Evolutionary conservation across 169 alveolate genomes (phyloP).

Genomic region (Plasmodium vivax): DNA sequence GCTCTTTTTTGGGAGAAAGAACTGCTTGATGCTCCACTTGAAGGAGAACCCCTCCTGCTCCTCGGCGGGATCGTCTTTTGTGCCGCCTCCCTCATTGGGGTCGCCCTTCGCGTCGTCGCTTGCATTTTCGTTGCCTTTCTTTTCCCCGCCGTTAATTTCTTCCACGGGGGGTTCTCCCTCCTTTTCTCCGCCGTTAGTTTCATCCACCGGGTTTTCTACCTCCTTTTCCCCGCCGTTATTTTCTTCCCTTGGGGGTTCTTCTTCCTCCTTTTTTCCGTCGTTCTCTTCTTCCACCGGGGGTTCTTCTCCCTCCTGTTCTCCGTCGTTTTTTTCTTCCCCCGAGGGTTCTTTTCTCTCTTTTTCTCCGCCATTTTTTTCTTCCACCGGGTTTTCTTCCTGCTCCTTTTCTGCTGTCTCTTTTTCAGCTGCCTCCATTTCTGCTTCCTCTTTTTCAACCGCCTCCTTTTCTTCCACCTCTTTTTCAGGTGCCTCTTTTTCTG

Average conservation of each 20-base stretch:
- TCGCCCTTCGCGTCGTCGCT: background rate
- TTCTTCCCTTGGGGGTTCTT: background rate
- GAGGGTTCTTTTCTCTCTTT: background rate
- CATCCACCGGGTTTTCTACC: background rate
- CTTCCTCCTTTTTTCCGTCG: background rate
- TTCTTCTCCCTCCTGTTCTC: background rate
- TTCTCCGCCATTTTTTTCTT: background rate
- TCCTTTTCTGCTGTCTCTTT: background rate
- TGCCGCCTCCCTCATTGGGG: background rate
- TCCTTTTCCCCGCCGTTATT: background rate
- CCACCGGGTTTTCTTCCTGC: background rate
- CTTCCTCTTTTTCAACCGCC: background rate
- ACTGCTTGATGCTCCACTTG: constrained; percentile 13
- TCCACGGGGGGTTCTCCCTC: background rate
- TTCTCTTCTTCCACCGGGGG: background rate
- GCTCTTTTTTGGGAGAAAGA: constrained; percentile 29
- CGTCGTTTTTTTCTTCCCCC: background rate
- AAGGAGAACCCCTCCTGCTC: constrained; percentile 23
- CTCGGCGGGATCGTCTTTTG: background rate
- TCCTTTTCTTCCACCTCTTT: background rate
- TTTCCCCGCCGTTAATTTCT: background rate
- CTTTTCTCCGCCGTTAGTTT: background rate
- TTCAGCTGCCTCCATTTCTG: background rate
- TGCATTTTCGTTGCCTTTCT: background rate
- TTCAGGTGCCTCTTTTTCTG: background rate